These are phyloP conservation scores for Cutaneotrichosporon sp. DNA, from an alignment of 1,284 basidiomycete genomes.

Conservation along the genomic window DNA sequence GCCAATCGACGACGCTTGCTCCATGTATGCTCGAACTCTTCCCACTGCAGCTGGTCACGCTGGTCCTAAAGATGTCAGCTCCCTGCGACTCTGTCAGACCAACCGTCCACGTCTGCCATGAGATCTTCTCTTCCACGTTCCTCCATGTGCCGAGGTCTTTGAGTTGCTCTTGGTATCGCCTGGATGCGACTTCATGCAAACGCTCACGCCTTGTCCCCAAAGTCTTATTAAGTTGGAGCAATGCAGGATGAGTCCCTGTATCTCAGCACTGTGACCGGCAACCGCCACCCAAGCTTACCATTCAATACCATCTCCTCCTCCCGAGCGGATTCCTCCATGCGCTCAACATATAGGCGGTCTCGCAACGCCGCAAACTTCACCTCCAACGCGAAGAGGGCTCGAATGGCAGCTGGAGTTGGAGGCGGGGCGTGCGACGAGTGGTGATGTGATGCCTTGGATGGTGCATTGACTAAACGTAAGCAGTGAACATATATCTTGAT, in stretches of 20 bases:
- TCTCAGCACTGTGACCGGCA: slow-evolving; percentile 1
- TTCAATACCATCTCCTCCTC: slow-evolving; percentile 54
- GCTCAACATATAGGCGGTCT: slow-evolving; percentile 55
- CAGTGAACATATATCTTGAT: neutral
- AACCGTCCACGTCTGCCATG: slow-evolving; percentile 53
- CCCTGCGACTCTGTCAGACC: slow-evolving; percentile 14
- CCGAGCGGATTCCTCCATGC: slow-evolving; percentile 53
- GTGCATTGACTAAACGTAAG: slow-evolving; percentile 1
- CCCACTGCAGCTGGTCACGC: slow-evolving; percentile 47
- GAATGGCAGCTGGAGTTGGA: slow-evolving; percentile 50
- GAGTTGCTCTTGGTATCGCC: slow-evolving; percentile 46
- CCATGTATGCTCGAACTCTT: slow-evolving; percentile 52
- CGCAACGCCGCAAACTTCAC: slow-evolving; percentile 54
- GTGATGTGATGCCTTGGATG: neutral
- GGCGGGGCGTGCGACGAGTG: slow-evolving; percentile 43
- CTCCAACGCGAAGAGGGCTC: slow-evolving; percentile 54
- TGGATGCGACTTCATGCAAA: slow-evolving; percentile 42
- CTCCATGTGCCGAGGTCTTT: slow-evolving; percentile 46
- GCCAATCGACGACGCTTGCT: slow-evolving; percentile 52
- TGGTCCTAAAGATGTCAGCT: slow-evolving; percentile 30
- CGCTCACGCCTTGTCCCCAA: slow-evolving; percentile 37
- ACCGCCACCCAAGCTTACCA: slow-evolving; percentile 38
- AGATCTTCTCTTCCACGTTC: slow-evolving; percentile 45
- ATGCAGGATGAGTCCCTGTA: slow-evolving; percentile 53
- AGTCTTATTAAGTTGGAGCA: slow-evolving; percentile 49